phyloP scores from a whole-genome alignment of 2,329 filamentous ascomycete genomes.

The Cladosporium sp. region DNA sequence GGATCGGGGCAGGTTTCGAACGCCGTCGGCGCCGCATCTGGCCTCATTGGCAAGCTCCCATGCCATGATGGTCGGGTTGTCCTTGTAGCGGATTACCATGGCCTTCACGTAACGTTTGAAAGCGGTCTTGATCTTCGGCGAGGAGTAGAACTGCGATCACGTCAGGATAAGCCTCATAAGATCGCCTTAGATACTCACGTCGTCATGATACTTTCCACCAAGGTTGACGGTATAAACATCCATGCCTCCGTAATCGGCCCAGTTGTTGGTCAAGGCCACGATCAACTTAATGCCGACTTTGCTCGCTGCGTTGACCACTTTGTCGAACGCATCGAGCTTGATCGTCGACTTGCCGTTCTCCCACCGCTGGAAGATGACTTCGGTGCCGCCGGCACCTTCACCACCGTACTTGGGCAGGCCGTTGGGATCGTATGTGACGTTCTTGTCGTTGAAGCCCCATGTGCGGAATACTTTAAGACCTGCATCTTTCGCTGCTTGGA shows the following conservation, averaged over 20 bases:
- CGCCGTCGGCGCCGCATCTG: slow-evolving; percentile 53
- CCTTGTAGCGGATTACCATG: slow-evolving; percentile 54
- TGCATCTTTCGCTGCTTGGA: slow-evolving; percentile 42
- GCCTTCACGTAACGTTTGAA: slow-evolving; percentile 58
- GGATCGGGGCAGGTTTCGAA: slow-evolving; percentile 44
- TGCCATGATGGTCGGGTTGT: slow-evolving; percentile 55
- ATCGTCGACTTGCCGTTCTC: slow-evolving; percentile 43
- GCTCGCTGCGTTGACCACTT: slow-evolving; percentile 46
- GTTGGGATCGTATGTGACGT: slow-evolving; percentile 38
- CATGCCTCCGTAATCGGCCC: slow-evolving; percentile 56
- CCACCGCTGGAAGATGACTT: slow-evolving; percentile 44
- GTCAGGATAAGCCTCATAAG: slow-evolving; percentile 1
- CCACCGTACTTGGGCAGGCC: slow-evolving; percentile 49
- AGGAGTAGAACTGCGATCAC: slow-evolving; percentile 13
- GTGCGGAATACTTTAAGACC: slow-evolving; percentile 50
- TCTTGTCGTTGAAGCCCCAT: slow-evolving; percentile 55
- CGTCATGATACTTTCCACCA: slow-evolving; percentile 47
- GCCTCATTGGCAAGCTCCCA: slow-evolving; percentile 66
- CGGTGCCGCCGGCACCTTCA: slow-evolving; percentile 44
- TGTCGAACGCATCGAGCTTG: slow-evolving; percentile 43
- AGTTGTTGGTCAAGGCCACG: slow-evolving; percentile 52
- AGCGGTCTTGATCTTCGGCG: slow-evolving; percentile 12
- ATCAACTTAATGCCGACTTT: slow-evolving; percentile 49
- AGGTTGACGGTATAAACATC: slow-evolving; percentile 53
- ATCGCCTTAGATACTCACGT: slow-evolving; percentile 25